A percentile compares a stretch with the other conserved stretches of the same genome.
phyloP scores from a whole-genome alignment of 2,329 filamentous ascomycete genomes.

The Alternaria triticina region DNA sequence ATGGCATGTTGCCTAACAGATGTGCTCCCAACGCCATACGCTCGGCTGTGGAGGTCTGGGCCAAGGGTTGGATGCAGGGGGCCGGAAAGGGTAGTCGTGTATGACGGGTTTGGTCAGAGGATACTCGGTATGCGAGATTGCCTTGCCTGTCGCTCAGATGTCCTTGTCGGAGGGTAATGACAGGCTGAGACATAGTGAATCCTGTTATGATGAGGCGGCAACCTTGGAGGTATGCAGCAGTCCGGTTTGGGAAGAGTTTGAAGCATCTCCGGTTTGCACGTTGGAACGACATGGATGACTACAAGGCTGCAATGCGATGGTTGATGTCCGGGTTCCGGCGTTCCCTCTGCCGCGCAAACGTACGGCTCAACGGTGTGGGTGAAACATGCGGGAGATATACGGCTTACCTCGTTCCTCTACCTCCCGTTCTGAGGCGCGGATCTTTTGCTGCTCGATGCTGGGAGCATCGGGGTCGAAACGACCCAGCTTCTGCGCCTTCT shows the following conservation, averaged over 20 bases:
- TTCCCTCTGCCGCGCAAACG: constrained; percentile 20
- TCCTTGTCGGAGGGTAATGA: constrained; percentile 21
- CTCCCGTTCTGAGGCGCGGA: constrained; percentile 72
- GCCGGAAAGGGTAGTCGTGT: constrained; percentile 20
- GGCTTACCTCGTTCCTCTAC: constrained; percentile 69
- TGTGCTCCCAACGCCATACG: constrained; percentile 13
- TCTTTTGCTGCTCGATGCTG: constrained; percentile 73
- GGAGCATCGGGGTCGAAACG: constrained; percentile 90
- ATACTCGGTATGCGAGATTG: constrained; percentile 2
- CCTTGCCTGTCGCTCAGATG: neutral
- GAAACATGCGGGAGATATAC: constrained; percentile 15
- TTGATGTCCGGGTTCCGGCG: constrained; percentile 6
- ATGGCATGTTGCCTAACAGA: constrained; percentile 4
- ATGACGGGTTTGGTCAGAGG: constrained; percentile 7
- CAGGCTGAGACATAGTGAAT: constrained; percentile 26
- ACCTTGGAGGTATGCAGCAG: constrained; percentile 20
- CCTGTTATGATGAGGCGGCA: constrained; percentile 7
- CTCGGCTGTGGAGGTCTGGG: constrained; percentile 10
- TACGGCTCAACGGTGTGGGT: constrained; percentile 19
- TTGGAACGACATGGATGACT: constrained; percentile 1
- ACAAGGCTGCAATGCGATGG: constrained; percentile 15
- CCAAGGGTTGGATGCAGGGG: constrained; percentile 26
- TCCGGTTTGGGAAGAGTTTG: constrained; percentile 23
- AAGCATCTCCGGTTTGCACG: constrained; percentile 20
- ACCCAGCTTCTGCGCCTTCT: constrained; percentile 92